Conservation (phyloP, 129 eudicot genomes). For the Solidago caesia region DNA sequence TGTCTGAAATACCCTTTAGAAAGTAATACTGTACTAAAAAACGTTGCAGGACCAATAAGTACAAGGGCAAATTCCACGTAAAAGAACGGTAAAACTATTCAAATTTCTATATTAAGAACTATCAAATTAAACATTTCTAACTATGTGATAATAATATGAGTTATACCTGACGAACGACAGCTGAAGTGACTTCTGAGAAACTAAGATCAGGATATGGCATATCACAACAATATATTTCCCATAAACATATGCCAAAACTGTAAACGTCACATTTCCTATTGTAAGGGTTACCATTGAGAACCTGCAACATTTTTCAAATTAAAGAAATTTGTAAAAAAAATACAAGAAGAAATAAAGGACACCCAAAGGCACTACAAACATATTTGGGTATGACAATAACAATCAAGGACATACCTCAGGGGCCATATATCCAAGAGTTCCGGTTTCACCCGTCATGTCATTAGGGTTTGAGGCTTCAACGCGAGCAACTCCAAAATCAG, state of each 20-base stretch:
- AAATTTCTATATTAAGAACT: neutral
- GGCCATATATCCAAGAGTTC: constrained; percentile 97
- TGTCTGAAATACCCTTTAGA: neutral
- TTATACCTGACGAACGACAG: constrained; percentile 40
- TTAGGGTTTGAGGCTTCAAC: constrained; percentile 96
- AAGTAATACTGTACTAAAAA: neutral
- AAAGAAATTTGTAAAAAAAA: neutral
- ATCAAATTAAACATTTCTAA: neutral
- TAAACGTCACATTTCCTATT: constrained; percentile 44
- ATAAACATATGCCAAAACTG: constrained; percentile 42
- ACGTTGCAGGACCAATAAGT: neutral
- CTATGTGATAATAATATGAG: neutral
- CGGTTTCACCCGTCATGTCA: constrained; percentile 99
- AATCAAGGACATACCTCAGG: constrained; percentile 61
- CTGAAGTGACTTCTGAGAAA: constrained; percentile 42
- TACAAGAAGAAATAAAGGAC: neutral
- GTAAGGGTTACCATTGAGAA: constrained; percentile 41
- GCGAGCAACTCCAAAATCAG: constrained; percentile 97
- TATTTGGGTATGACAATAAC: neutral
- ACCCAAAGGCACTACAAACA: neutral
- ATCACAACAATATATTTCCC: constrained; percentile 45
- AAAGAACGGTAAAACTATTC: neutral
- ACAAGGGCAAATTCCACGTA: neutral
- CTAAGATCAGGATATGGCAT: constrained; percentile 45
- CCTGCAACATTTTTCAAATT: constrained; percentile 26